Base-by-base conservation (phyloP, 805 yeast genomes). In the Hanseniaspora hatyaiensis region DNA sequence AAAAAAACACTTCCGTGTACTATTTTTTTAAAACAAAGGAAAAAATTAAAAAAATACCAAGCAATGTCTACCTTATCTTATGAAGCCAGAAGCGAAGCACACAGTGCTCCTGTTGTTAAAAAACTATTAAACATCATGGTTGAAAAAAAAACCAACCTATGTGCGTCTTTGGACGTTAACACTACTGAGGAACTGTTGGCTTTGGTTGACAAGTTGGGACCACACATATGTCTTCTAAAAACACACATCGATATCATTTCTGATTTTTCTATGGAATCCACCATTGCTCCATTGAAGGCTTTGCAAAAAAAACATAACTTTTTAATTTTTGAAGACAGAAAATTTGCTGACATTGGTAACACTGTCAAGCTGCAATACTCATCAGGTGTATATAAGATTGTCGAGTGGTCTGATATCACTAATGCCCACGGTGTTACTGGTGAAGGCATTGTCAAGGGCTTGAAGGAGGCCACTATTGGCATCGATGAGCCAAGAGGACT, bases 361-460 rank as follows among this genome's bases (percentile, higher is more conserved):
- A 92, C 98, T 1, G 98, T 92, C 47, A 88, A 89, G 66, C 75
- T 85, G 38, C 98, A 92, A 65, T 92, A 89, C 64, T 69, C 82
- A 28, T 85, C 94, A 32, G 98, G 98, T 38, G 80, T 85, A 9
- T 87, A 77, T 68, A 78, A 76, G 59, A 89, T 89, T 52, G 92
- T 95, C 12, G 68, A 78, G 57, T 92, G 98, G 98, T 78, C 97
- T 0, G 96, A 92, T 59, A 87, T 92, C 55, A 89, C 97, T 30
- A 92, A 92, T 63, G 97, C 97, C 0, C 98, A 92, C 59, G 94
- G 96, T 50, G 88, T 92, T 28, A 89, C 97, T 2, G 99, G 99
- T 19, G 78, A 81, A 0, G 96, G 97, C 11, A 83, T 92, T 48
- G 94, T 92, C 6, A 70, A 75, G 37, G 99, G 98, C 0, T 72